A percentile compares a stretch with the other conserved stretches of the same genome.
Conservation (phyloP, 2,329 filamentous ascomycete species). For the Madurella mycetomatis region DNA sequence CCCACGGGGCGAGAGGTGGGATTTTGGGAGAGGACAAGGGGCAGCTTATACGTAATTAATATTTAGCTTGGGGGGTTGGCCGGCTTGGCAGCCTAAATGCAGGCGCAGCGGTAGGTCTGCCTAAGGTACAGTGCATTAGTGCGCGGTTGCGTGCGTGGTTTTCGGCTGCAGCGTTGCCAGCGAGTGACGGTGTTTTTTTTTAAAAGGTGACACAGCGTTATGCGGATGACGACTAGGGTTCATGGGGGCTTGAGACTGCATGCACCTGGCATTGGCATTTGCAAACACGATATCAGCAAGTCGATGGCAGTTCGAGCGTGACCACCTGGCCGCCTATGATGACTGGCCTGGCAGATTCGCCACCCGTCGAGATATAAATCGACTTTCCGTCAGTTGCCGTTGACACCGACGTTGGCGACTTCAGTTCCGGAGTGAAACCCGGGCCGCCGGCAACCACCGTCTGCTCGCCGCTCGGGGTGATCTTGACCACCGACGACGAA, state of each 20-base stretch:
- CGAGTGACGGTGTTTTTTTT: too few species aligned
- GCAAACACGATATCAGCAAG: background rate
- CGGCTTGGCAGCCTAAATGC: background rate
- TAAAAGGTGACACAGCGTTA: too few species aligned
- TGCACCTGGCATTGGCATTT: background rate
- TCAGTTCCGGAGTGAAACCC: background rate
- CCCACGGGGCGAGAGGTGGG: background rate
- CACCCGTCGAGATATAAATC: background rate
- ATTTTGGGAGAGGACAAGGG: background rate
- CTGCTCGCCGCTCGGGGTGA: background rate
- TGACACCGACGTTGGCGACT: slow-evolving; percentile 18
- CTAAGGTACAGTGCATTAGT: too few species aligned
- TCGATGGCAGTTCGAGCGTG: background rate
- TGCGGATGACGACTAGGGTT: too few species aligned
- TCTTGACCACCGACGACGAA: background rate
- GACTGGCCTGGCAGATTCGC: background rate
- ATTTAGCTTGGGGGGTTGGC: too few species aligned
- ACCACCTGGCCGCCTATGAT: background rate
- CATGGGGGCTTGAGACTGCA: too few species aligned
- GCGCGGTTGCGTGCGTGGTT: too few species aligned
- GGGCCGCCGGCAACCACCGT: background rate
- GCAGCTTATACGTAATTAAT: too few species aligned
- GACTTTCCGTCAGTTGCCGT: background rate
- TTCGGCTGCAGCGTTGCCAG: too few species aligned
- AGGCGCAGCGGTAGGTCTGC: too few species aligned